phyloP scores from a whole-genome alignment of 2,329 filamentous ascomycete genomes.

The Rutstroemia sp. region DNA sequence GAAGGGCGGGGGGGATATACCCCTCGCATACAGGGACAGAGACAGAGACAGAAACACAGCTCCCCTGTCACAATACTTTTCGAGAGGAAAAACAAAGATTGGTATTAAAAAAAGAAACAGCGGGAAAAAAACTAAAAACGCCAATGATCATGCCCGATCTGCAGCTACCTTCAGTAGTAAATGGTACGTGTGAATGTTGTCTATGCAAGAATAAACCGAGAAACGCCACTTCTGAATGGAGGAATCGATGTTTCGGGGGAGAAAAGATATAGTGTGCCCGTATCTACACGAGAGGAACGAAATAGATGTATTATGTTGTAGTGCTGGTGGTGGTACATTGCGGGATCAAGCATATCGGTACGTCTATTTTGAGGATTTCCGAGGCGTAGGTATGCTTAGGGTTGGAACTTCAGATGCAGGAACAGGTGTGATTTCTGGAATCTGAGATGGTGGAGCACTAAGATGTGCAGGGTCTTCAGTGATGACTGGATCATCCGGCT shows the following conservation, averaged over 20 bases:
- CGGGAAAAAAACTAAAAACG: not conserved
- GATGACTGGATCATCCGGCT: constrained; percentile 38
- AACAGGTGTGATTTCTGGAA: constrained; percentile 18
- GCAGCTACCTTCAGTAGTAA: too few relatives aligned
- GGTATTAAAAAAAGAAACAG: not conserved
- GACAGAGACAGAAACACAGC: not conserved
- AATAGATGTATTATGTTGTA: not conserved
- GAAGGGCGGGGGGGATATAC: not conserved
- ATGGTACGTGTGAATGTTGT: not conserved
- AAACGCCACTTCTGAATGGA: not conserved
- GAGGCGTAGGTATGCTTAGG: not conserved
- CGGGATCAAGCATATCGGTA: not conserved
- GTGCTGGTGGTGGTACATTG: not conserved
- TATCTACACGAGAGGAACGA: not conserved
- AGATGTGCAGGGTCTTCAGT: constrained; percentile 32
- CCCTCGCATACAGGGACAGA: not conserved
- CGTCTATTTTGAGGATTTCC: not conserved
- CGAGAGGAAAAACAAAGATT: not conserved
- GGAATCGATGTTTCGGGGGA: not conserved
- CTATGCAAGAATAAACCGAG: not conserved
- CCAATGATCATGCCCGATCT: not conserved
- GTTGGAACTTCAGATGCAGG: constrained; percentile 5
- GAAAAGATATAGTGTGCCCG: not conserved
- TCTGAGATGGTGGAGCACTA: constrained; percentile 25
- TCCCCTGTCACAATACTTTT: not conserved